Percentiles rank a stretch among this genome's conserved stretches.
phyloP scores from a whole-genome alignment of 176 grass and related monocot genomes.

The Themeda triandra region DNA sequence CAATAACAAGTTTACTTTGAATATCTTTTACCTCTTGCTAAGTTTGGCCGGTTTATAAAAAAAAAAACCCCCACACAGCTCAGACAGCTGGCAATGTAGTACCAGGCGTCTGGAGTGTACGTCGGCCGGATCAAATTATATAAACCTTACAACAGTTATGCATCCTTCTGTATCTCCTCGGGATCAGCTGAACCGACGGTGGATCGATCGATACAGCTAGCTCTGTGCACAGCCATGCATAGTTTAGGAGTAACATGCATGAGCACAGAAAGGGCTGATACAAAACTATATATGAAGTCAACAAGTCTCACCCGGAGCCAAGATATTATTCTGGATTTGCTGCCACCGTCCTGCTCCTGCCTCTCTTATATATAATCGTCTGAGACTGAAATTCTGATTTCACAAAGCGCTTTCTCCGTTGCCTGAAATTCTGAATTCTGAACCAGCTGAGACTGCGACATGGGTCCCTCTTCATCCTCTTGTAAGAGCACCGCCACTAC shows the following conservation, averaged over 20 bases:
- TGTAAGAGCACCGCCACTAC: background rate
- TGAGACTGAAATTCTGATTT: background rate
- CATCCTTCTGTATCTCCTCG: background rate
- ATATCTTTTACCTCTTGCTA: no score
- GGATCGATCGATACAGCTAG: background rate
- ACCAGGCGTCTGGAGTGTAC: no score
- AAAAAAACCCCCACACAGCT: no score
- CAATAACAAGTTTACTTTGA: no score
- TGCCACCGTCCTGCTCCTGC: background rate
- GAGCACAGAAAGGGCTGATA: background rate
- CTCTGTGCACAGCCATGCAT: background rate
- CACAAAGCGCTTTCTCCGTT: background rate
- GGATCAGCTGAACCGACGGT: background rate
- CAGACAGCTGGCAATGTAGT: no score
- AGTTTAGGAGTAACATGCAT: background rate
- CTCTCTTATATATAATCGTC: no score
- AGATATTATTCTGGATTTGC: background rate
- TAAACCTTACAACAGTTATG: background rate
- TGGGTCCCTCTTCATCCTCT: background rate
- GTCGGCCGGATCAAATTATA: background rate
- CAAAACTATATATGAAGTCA: background rate
- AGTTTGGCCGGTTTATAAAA: no score
- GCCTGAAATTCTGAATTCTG: background rate
- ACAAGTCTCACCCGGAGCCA: background rate
- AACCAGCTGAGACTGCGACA: background rate